These are phyloP conservation scores for Nannochloropsis granulata DNA, from an alignment of 108 stramenopile genomes.

Conservation along the genomic window DNA sequence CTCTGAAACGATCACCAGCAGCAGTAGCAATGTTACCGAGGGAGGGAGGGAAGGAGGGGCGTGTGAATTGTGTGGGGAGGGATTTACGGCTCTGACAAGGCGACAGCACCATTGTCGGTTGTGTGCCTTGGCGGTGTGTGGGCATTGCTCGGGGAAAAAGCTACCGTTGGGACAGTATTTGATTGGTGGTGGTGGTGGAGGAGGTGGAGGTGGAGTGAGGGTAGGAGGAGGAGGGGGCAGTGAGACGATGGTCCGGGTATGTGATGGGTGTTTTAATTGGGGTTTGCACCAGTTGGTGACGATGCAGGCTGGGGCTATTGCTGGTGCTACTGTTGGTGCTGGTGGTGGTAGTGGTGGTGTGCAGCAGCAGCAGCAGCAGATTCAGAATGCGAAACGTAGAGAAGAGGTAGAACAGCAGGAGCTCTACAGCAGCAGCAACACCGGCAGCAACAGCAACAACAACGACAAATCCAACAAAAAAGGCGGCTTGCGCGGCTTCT, in stretches of 20 bases:
- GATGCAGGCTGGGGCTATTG: neutral
- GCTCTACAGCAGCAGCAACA: neutral
- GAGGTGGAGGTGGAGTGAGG: neutral
- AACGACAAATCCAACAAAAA: neutral
- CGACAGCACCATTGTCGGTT: neutral
- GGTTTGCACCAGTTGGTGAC: neutral
- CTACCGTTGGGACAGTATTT: neutral
- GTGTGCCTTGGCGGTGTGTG: neutral
- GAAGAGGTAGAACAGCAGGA: neutral
- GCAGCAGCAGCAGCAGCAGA: neutral
- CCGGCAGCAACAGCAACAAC: too few relatives aligned
- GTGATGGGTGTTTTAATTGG: neutral
- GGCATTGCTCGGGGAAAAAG: neutral
- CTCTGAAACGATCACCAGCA: too few relatives aligned
- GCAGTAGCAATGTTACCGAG: neutral
- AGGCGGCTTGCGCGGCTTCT: neutral
- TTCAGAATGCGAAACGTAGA: neutral
- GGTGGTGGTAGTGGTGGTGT: neutral
- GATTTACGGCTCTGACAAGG: neutral
- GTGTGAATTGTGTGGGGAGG: neutral
- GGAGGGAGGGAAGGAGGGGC: neutral
- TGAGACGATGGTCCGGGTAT: neutral
- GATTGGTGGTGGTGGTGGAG: neutral
- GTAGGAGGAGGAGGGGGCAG: neutral
- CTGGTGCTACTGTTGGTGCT: neutral